phyloP scores from a whole-genome alignment of 2,329 filamentous ascomycete species.

The Tolypocladium tropicale region DNA sequence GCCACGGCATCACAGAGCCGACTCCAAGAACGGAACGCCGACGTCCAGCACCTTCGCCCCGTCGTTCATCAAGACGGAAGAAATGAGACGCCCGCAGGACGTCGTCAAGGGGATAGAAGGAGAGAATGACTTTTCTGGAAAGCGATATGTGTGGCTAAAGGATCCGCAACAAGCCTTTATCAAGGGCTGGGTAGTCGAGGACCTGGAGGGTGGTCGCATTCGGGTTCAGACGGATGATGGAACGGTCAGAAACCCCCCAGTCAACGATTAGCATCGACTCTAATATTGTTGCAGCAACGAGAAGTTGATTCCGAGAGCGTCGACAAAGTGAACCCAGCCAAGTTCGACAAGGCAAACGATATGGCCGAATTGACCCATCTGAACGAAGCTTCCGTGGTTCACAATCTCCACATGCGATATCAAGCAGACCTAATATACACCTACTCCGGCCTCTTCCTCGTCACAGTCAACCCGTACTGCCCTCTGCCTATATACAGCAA shows the following conservation, averaged over 20 bases:
- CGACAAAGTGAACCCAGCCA: constrained; percentile 98
- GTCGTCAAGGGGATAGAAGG: constrained; percentile 71
- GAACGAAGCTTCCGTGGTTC: constrained; percentile 94
- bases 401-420: constrained; percentile 92
- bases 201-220: constrained; percentile 57
- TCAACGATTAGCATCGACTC: not conserved
- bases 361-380: constrained; percentile 98
- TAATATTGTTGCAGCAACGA: constrained; percentile 52
- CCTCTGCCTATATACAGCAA: constrained; percentile 89
- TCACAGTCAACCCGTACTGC: constrained; percentile 95
- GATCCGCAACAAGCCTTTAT: constrained; percentile 83
- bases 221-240: constrained; percentile 92
- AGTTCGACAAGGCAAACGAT: constrained; percentile 98
- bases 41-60: constrained; percentile 83
- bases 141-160: constrained; percentile 94
- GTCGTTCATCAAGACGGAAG: constrained; percentile 87
- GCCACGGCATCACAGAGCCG: constrained; percentile 33
- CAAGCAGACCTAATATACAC: constrained; percentile 96
- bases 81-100: constrained; percentile 49
- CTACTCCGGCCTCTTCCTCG: constrained; percentile 92
- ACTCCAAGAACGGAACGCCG: constrained; percentile 55
- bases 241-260: constrained; percentile 45
- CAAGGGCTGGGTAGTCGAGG: constrained; percentile 83
- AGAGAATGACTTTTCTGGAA: constrained; percentile 97
- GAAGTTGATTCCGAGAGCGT: constrained; percentile 79